A percentile compares a stretch with the other conserved stretches of the same genome.
Evolutionary conservation across 805 yeast species (phyloP).

Genomic region (Starmerella bombi): DNA sequence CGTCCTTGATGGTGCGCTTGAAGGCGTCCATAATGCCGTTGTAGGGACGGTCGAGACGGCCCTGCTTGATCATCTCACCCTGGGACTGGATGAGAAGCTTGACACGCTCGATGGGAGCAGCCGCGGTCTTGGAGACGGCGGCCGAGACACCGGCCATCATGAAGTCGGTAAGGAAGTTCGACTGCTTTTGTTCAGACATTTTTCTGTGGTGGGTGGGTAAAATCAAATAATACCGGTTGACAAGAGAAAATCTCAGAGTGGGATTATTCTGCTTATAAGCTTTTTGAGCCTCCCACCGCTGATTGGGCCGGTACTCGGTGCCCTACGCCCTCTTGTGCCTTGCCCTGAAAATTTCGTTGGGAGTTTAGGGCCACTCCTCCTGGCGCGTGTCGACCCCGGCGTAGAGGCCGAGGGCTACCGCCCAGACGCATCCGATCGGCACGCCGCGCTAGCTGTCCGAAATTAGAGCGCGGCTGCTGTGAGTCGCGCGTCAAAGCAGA

Average conservation of each 20-base stretch:
- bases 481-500: too few relatives aligned
- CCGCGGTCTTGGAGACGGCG: slow-evolving; percentile 90
- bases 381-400: too few relatives aligned
- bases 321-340: slow-evolving; percentile 1
- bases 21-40: slow-evolving; percentile 82
- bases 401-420: too few relatives aligned
- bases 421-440: too few relatives aligned
- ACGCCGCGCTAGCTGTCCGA: too few relatives aligned
- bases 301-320: too few relatives aligned
- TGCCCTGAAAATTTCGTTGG: slow-evolving; percentile 14
- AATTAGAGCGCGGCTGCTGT: too few relatives aligned
- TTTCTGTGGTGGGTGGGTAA: slow-evolving; percentile 3
- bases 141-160: slow-evolving; percentile 98
- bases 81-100: slow-evolving; percentile 88
- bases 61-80: slow-evolving; percentile 93
- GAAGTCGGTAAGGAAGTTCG: slow-evolving; percentile 41
- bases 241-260: slow-evolving; percentile 3
- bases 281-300: slow-evolving; percentile 5
- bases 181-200: slow-evolving; percentile 13
- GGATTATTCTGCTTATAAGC: slow-evolving; percentile 12
- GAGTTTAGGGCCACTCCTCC: too few relatives aligned
- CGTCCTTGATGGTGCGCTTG: slow-evolving; percentile 80
- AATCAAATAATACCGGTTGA: slow-evolving; percentile 2
- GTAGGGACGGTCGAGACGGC: slow-evolving; percentile 74
- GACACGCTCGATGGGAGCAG: slow-evolving; percentile 92